A percentile compares a stretch with the other conserved stretches of the same genome.
These are phyloP conservation scores for Tausonia pullulans DNA, from an alignment of 1,284 basidiomycete genomes.

Conservation along the genomic window DNA sequence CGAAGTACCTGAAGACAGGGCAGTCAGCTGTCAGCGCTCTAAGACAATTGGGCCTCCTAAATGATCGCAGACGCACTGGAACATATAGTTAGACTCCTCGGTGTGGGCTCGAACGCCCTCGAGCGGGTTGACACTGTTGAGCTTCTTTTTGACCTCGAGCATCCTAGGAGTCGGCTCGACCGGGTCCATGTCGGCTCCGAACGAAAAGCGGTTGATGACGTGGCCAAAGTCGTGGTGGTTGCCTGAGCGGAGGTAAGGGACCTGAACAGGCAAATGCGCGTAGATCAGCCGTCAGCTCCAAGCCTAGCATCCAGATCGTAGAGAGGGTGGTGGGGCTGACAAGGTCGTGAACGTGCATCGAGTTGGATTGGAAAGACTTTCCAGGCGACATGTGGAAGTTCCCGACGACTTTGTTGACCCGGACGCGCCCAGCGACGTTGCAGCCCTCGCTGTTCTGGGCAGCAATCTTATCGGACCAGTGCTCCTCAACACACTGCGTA, in stretches of 20 bases:
- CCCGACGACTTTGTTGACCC: constrained; percentile 83
- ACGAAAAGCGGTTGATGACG: constrained; percentile 66
- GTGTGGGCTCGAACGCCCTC: constrained; percentile 54
- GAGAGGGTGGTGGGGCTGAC: constrained; percentile 30
- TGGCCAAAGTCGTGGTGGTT: constrained; percentile 93
- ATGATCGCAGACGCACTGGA: constrained; percentile 42
- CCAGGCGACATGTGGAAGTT: constrained; percentile 55
- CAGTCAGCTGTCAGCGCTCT: neutral
- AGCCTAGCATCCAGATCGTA: neutral
- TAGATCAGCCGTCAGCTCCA: neutral
- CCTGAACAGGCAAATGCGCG: constrained; percentile 13
- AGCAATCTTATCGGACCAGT: constrained; percentile 87
- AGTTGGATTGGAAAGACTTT: constrained; percentile 79
- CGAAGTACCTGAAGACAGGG: constrained; percentile 55
- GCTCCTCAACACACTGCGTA: constrained; percentile 74
- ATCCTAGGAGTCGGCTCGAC: constrained; percentile 41
- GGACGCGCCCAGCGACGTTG: constrained; percentile 78
- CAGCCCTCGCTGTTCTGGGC: constrained; percentile 91
- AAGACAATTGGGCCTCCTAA: no score
- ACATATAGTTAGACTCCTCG: constrained; percentile 70
- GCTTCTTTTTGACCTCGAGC: constrained; percentile 44
- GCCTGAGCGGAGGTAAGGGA: constrained; percentile 81
- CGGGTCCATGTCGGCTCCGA: constrained; percentile 51
- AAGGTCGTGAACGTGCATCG: constrained; percentile 76
- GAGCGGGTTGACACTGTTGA: constrained; percentile 75